phyloP scores from a whole-genome alignment of 163 green algal species.

The Chlorella variabilis region DNA sequence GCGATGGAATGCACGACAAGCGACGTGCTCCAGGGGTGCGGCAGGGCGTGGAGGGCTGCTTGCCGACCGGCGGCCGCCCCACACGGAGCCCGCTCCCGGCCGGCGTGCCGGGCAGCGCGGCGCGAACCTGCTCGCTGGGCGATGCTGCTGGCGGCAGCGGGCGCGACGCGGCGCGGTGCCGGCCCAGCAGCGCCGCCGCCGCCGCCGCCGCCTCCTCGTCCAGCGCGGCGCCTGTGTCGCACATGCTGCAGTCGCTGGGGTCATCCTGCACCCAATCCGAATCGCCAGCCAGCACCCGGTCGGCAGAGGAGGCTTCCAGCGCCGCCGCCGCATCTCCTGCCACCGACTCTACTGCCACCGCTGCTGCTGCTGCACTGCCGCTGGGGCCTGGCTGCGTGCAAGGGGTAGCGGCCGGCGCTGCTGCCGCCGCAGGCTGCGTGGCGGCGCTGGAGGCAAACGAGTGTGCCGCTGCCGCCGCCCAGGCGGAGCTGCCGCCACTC shows the following conservation, averaged over 20 bases:
- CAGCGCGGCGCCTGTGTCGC: background rate
- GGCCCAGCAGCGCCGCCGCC: background rate
- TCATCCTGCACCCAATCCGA: background rate
- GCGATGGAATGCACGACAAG: too few relatives aligned
- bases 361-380: background rate
- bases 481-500: background rate
- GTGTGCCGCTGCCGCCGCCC: background rate
- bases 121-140: background rate
- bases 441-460: constrained; percentile 16
- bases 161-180: background rate
- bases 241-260: constrained; percentile 20
- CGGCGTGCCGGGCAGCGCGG: too few relatives aligned
- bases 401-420: background rate
- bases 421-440: background rate
- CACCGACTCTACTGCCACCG: background rate
- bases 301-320: background rate
- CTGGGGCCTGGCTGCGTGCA: background rate
- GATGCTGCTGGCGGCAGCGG: background rate
- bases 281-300: background rate
- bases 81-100: background rate
- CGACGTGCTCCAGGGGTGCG: too few relatives aligned
- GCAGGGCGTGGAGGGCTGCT: too few relatives aligned
- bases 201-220: constrained; percentile 20
- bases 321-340: background rate
- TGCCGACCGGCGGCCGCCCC: background rate